Evolutionary conservation across 2,329 filamentous ascomycete species (phyloP).

Genomic region (Alternaria rosae): DNA sequence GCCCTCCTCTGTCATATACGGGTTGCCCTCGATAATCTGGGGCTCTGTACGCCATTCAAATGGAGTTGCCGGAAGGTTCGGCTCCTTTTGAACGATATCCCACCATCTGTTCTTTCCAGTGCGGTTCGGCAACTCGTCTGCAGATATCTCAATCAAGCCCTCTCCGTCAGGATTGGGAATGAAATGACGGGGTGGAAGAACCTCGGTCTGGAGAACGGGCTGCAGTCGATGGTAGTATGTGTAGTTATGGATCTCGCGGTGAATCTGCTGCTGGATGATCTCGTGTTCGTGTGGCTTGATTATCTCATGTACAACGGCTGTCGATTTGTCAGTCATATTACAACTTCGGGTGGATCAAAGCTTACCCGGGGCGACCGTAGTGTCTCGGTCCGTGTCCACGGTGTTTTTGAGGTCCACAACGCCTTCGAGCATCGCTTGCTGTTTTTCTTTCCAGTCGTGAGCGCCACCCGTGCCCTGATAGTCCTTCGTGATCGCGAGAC

Average conservation of each 20-base stretch:
- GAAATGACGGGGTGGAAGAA: conserved; percentile 63
- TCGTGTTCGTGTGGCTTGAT: conserved; percentile 56
- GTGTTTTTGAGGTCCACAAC: conserved; percentile 50
- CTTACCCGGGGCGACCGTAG: conserved; percentile 51
- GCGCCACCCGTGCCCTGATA: background rate
- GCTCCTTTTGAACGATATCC: conserved; percentile 36
- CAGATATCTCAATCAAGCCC: conserved; percentile 56
- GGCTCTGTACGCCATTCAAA: conserved; percentile 39
- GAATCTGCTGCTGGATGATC: conserved; percentile 57
- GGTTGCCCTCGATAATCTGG: conserved; percentile 50
- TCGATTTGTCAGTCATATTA: conserved; percentile 16
- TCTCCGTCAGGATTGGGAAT: conserved; percentile 47
- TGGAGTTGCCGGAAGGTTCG: conserved; percentile 9
- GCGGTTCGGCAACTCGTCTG: conserved; percentile 49
- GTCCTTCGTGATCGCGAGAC: background rate
- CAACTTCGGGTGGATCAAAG: background rate
- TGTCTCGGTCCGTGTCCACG: conserved; percentile 49
- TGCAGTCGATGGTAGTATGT: conserved; percentile 61
- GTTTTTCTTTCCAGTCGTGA: conserved; percentile 12
- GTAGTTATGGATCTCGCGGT: conserved; percentile 63
- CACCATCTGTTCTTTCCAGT: conserved; percentile 39
- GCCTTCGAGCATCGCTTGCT: conserved; percentile 29
- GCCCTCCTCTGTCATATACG: conserved; percentile 50
- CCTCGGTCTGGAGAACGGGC: conserved; percentile 62
- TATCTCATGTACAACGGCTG: conserved; percentile 61